A percentile compares a stretch with the other conserved stretches of the same genome.
These are phyloP conservation scores for Conticribra guillardii DNA, from an alignment of 108 stramenopile species.

Conservation along the genomic window DNA sequence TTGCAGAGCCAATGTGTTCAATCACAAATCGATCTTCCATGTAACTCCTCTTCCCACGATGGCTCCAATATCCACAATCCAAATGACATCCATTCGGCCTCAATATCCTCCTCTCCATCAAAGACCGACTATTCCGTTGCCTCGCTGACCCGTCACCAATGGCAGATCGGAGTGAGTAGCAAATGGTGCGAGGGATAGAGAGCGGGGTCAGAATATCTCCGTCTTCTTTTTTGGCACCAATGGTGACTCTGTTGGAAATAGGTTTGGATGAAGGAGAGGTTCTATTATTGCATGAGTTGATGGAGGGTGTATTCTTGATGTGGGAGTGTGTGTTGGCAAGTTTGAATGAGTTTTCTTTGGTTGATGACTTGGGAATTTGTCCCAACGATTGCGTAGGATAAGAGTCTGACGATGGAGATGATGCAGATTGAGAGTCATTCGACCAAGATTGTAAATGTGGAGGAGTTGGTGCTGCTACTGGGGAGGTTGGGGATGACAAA, in stretches of 20 bases:
- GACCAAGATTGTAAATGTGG: too few species aligned
- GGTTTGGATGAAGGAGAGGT: neutral
- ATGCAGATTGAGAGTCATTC: too few species aligned
- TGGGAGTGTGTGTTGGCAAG: neutral
- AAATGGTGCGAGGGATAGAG: slow-evolving; percentile 49
- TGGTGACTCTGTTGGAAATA: slow-evolving; percentile 4
- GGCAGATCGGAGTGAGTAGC: slow-evolving; percentile 71
- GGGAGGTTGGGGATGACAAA: too few species aligned
- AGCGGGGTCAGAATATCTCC: slow-evolving; percentile 34
- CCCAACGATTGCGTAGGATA: neutral
- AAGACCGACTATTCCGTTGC: slow-evolving; percentile 56
- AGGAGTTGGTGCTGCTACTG: too few species aligned
- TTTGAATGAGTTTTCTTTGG: neutral
- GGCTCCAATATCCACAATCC: slow-evolving; percentile 85
- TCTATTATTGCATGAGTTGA: too few species aligned
- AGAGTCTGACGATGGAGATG: neutral
- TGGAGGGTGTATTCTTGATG: neutral
- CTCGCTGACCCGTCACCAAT: slow-evolving; percentile 79
- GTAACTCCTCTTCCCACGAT: slow-evolving; percentile 75
- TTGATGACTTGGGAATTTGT: neutral
- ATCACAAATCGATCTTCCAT: slow-evolving; percentile 88
- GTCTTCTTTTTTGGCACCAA: neutral
- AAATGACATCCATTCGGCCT: slow-evolving; percentile 73
- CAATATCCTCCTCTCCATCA: slow-evolving; percentile 75
- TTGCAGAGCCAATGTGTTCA: slow-evolving; percentile 79